Conservation (phyloP, 2,329 filamentous ascomycete genomes). For the Fusarium lateritium region DNA sequence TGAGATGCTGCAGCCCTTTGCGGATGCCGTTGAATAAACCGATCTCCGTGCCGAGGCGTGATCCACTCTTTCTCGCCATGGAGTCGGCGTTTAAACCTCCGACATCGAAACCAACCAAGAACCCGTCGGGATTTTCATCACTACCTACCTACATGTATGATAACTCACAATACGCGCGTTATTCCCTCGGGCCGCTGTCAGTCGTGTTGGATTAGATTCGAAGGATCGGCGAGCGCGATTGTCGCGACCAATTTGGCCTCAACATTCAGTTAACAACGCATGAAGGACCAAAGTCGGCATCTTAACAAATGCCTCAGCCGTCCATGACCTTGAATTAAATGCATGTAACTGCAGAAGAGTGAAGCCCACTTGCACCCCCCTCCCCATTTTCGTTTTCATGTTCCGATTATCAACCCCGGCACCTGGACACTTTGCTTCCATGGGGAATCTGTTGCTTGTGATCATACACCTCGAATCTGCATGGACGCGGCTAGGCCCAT, state of each 20-base stretch:
- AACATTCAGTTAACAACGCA: constrained; percentile 19
- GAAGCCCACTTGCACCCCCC: constrained; percentile 9
- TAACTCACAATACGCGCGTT: constrained; percentile 11
- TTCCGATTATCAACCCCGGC: constrained; percentile 7
- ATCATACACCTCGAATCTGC: constrained; percentile 6
- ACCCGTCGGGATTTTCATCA: constrained; percentile 18
- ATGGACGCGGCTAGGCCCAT: constrained; percentile 27
- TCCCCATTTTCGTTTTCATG: constrained; percentile 17
- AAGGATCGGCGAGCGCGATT: constrained; percentile 1
- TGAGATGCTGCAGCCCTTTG: constrained; percentile 17
- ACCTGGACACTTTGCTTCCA: background rate
- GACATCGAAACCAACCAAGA: constrained; percentile 25
- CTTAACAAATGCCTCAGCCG: constrained; percentile 44
- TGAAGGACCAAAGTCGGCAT: constrained; percentile 31
- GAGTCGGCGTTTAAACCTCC: constrained; percentile 42
- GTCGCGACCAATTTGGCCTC: constrained; percentile 20
- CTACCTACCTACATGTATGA: background rate
- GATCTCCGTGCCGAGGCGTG: constrained; percentile 42
- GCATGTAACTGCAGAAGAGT: constrained; percentile 1
- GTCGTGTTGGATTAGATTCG: background rate
- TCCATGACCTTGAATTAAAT: constrained; percentile 10
- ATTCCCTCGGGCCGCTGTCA: constrained; percentile 10
- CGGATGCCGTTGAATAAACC: constrained; percentile 25
- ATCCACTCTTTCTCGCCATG: constrained; percentile 22
- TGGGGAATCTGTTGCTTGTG: background rate